Conservation (phyloP, 176 grass and related monocot genomes). For the Neostapfia colusana region DNA sequence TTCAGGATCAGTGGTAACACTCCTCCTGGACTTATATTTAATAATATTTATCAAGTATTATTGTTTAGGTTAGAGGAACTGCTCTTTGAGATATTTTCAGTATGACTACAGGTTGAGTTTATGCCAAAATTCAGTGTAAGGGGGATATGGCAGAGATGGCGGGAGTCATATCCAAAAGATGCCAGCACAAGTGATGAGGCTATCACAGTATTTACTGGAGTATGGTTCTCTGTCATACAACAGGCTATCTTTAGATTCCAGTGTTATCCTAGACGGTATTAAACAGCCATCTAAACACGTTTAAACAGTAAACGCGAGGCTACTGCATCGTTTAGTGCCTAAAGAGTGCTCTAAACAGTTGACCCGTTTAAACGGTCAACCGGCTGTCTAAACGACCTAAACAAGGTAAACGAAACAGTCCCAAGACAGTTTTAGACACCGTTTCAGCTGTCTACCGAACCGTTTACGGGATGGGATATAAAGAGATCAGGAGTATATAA, state of each 20-base stretch:
- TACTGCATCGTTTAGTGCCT: no score
- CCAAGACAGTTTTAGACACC: no score
- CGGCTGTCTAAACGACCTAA: no score
- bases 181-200: slow-evolving; percentile 56
- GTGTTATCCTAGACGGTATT: no score
- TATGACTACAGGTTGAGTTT: slow-evolving; percentile 77
- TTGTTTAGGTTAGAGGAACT: slow-evolving; percentile 26
- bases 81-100: slow-evolving; percentile 32
- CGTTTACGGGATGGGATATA: no score
- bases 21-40: slow-evolving; percentile 20
- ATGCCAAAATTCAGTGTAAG: slow-evolving; percentile 94
- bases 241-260: background rate
- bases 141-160: slow-evolving; percentile 92
- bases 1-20: slow-evolving; percentile 87
- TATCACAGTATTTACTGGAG: slow-evolving; percentile 95
- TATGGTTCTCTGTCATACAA: slow-evolving; percentile 38
- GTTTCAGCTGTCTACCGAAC: no score
- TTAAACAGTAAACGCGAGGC: no score
- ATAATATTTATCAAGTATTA: background rate
- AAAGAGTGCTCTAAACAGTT: no score
- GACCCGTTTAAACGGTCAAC: no score
- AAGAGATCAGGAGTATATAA: no score
- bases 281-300: no score
- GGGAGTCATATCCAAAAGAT: slow-evolving; percentile 75
- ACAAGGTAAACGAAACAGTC: no score